phyloP scores from a whole-genome alignment of 176 grass and related monocot genomes.

The Ensete glaucum region DNA sequence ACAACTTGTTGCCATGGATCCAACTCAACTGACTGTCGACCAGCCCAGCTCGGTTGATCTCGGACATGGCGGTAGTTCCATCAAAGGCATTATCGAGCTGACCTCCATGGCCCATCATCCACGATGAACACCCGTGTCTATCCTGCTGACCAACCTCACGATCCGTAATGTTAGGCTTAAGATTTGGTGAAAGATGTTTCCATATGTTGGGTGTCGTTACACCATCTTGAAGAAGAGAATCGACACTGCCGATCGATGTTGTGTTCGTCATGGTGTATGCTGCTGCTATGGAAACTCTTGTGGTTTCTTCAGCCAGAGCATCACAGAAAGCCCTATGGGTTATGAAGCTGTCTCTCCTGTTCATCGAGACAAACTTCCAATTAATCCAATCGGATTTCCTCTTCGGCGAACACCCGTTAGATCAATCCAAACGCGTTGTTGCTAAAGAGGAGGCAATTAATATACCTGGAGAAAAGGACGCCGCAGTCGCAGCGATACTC shows the following conservation, averaged over 20 bases:
- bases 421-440: no score
- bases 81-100: no score
- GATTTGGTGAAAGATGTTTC: slow-evolving; percentile 1
- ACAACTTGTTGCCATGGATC: no score
- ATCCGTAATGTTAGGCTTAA: slow-evolving; percentile 24
- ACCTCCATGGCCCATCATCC: slow-evolving; percentile 4
- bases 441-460: not conserved
- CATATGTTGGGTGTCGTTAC: slow-evolving; percentile 30
- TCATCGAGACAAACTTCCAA: no score
- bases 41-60: no score
- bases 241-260: not conserved
- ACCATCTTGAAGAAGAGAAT: slow-evolving; percentile 27
- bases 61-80: no score
- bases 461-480: slow-evolving; percentile 61
- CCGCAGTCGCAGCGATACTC: slow-evolving; percentile 96
- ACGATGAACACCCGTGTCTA: slow-evolving; percentile 29
- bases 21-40: no score
- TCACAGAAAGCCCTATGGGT: slow-evolving; percentile 91
- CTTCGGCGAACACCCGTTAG: no score
- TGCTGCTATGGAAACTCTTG: slow-evolving; percentile 27
- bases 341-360: slow-evolving; percentile 80
- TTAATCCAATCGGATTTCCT: no score
- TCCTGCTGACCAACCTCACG: slow-evolving; percentile 9
- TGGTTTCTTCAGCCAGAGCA: slow-evolving; percentile 70
- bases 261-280: slow-evolving; percentile 7